These are phyloP conservation scores for Lactarius hatsudake DNA, from an alignment of 768 basidiomycete genomes.

Conservation along the genomic window DNA sequence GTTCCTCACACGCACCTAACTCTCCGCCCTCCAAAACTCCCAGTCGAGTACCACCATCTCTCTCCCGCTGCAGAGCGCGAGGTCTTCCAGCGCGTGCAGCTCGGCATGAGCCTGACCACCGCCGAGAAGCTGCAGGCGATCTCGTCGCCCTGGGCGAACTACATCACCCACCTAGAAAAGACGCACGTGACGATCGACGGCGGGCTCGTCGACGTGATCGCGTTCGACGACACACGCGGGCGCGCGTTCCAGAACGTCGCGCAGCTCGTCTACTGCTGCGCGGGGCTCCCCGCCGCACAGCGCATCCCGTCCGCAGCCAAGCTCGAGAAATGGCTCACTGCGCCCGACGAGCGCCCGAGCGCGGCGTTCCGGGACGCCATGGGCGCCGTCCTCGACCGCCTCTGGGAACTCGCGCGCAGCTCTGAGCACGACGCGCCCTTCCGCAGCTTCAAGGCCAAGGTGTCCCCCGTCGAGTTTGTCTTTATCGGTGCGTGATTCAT, in stretches of 20 bases:
- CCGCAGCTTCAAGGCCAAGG: conserved; percentile 46
- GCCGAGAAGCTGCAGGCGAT: conserved; percentile 83
- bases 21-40: neutral
- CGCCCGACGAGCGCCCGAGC: conserved; percentile 37
- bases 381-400: conserved; percentile 47
- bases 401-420: conserved; percentile 51
- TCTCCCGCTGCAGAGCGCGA: conserved; percentile 63
- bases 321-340: conserved; percentile 47
- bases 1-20: neutral
- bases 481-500: conserved; percentile 56
- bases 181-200: conserved; percentile 55
- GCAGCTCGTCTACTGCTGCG: conserved; percentile 66
- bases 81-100: conserved; percentile 78
- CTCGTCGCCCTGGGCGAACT: conserved; percentile 64
- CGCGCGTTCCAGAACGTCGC: conserved; percentile 75
- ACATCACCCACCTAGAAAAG: conserved; percentile 58
- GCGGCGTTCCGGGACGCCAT: conserved; percentile 53
- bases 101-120: conserved; percentile 69
- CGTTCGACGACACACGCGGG: conserved; percentile 65
- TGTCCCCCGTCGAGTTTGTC: conserved; percentile 75
- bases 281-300: conserved; percentile 42
- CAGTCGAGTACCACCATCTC: conserved; percentile 68
- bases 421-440: conserved; percentile 34
- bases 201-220: conserved; percentile 54
- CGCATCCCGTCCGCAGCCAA: conserved; percentile 46